These are phyloP conservation scores for Ambrosia hybrid DNA, from an alignment of 140 eudicot species.

Conservation along the genomic window DNA sequence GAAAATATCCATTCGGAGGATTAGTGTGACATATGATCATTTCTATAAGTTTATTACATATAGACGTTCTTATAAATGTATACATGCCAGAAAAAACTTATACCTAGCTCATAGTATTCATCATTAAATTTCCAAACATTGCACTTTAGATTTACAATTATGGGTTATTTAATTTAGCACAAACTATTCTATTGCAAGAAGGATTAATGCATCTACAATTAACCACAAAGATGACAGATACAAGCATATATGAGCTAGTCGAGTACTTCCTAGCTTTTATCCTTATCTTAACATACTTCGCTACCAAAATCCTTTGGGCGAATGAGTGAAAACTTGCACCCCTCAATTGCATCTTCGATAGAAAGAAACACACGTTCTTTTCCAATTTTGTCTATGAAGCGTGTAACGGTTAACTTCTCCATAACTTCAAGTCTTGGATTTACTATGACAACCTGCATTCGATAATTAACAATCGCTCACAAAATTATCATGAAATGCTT, in stretches of 20 bases:
- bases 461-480: not conserved
- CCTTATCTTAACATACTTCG: constrained; percentile 4
- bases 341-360: constrained; percentile 68
- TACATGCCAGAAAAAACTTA: no score
- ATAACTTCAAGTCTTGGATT: constrained; percentile 80
- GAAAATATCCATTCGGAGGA: no score
- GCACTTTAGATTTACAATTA: not conserved
- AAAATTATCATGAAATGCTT: not conserved
- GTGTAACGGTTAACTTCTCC: constrained; percentile 68
- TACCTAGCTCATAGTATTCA: no score
- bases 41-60: no score
- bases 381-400: constrained; percentile 68
- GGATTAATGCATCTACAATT: constrained; percentile 22
- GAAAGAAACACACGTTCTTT: constrained; percentile 65
- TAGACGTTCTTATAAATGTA: no score
- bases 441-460: constrained; percentile 53
- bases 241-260: not conserved
- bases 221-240: constrained; percentile 14
- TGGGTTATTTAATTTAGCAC: constrained; percentile 4
- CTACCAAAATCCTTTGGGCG: constrained; percentile 18
- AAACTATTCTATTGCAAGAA: constrained; percentile 22
- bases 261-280: no score
- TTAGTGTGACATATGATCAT: no score
- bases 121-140: not conserved
- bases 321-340: constrained; percentile 51